Conservation (phyloP, 768 basidiomycete species). For the Saitozyma podzolica region DNA sequence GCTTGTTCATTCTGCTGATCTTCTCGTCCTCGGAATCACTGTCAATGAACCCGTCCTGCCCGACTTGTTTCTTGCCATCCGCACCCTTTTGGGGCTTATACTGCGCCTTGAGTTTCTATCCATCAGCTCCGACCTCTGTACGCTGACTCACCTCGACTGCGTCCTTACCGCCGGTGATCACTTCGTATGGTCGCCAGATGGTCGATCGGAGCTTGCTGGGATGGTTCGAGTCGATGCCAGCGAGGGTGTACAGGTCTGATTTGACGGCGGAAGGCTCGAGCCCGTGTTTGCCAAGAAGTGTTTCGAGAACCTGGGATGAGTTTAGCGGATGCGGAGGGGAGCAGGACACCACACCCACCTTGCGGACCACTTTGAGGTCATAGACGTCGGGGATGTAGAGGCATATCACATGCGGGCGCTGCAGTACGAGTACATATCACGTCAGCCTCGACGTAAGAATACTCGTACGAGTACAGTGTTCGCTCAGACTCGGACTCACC, state of each 20-base stretch:
- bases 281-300: conserved; percentile 25
- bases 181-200: conserved; percentile 28
- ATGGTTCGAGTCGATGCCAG: conserved; percentile 34
- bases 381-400: conserved; percentile 28
- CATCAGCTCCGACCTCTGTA: too few species aligned
- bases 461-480: background rate
- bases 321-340: background rate
- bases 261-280: conserved; percentile 24
- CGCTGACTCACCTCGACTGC: conserved; percentile 26
- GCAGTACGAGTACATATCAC: background rate
- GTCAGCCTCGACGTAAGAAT: background rate
- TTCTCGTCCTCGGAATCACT: background rate
- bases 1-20: background rate
- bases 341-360: conserved; percentile 8
- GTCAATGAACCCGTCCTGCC: background rate
- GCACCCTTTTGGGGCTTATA: background rate
- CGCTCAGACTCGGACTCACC: conserved; percentile 1
- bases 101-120: background rate
- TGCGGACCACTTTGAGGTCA: conserved; percentile 11
- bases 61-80: background rate
- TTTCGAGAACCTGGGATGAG: conserved; percentile 19
- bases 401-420: conserved; percentile 23
- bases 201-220: conserved; percentile 24
- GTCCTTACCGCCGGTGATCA: conserved; percentile 14
- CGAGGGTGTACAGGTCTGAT: conserved; percentile 35